These are phyloP conservation scores for Teunomyces lycoperdinae DNA, from an alignment of 805 yeast species.

Conservation along the genomic window DNA sequence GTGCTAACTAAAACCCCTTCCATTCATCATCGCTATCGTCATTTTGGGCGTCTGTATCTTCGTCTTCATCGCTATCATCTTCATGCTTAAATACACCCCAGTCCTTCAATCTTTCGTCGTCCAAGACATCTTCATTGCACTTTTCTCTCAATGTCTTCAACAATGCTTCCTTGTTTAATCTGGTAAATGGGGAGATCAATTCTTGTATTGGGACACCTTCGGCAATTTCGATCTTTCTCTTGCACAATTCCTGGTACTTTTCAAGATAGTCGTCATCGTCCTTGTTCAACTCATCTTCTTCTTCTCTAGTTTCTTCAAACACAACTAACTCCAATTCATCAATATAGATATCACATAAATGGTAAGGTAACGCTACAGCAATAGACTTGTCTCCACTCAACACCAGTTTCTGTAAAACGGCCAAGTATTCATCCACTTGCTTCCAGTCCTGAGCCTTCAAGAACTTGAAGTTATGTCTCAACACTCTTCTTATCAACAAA, in stretches of 20 bases:
- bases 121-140: conserved; percentile 62
- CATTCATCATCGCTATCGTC: conserved; percentile 25
- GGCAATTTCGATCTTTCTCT: conserved; percentile 32
- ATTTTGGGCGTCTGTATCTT: conserved; percentile 11
- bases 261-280: conserved; percentile 30
- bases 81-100: conserved; percentile 57
- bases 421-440: conserved; percentile 49
- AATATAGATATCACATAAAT: conserved; percentile 74
- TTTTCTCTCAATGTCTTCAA: conserved; percentile 65
- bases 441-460: conserved; percentile 57
- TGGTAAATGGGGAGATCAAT: conserved; percentile 60
- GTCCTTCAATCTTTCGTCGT: conserved; percentile 56
- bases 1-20: conserved; percentile 28
- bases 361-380: conserved; percentile 79
- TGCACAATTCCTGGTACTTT: conserved; percentile 31
- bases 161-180: conserved; percentile 45
- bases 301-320: conserved; percentile 48
- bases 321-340: conserved; percentile 79
- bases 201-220: conserved; percentile 49
- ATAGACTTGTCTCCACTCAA: conserved; percentile 57
- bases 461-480: conserved; percentile 61
- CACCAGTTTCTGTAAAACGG: conserved; percentile 43
- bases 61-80: conserved; percentile 21
- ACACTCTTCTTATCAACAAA: conserved; percentile 72
- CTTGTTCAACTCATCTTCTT: conserved; percentile 20